Evolutionary conservation across 202 grass and related monocot genomes (phyloP), one percentile per base, ranked within the genome.

Genomic region (Setaria viridis): DNA sequence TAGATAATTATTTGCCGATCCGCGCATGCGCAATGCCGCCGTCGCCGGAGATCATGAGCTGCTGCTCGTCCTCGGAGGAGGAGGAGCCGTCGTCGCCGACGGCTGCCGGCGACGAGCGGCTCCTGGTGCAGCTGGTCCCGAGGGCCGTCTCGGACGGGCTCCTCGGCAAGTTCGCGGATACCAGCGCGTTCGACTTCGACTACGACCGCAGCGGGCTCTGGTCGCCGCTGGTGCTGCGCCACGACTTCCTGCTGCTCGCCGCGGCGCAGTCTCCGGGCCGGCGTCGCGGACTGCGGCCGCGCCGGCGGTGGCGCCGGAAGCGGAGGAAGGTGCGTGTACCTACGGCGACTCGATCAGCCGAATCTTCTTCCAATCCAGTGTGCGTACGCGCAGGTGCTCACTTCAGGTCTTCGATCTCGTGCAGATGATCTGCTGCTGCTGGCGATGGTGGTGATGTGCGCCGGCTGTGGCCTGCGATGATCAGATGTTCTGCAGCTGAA

Each of bases 121-220:
- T 50, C 30, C 15, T 90, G 9, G 87, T 89, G 76, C 89, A 94
- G 79, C 19, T 97, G 72, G 90, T 97, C 25, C 64, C 95, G 9
- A 70, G 86, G 65, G 84, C 82, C 6, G 93, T 94, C 19, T 94
- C 92, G 2, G 84, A 97, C 32, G 88, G 46, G 43, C 88, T 97
- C 2, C 87, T 95, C 0, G 81, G 79, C 85, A 97, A 97, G 88
- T 97, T 93, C 72, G 84, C 91, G 1, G 95, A 97, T 85, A 89
- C 84, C 62, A 89, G 90, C 70, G 92, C 92, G 71, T 95, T 95
- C 80, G 90, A 93, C 80, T 97, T 97, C 68, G 92, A 97, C 56
- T 97, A 97, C 82, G 87, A 85, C 59, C 83, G 79, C 43, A 97
- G 92, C 82, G 58, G 89, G 34, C 87, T 98, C 57, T 98, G 95